A percentile compares a stretch with the other conserved stretches of the same genome.
phyloP scores from a whole-genome alignment of 345 rosid species.

The Pseudoturritis turrita region DNA sequence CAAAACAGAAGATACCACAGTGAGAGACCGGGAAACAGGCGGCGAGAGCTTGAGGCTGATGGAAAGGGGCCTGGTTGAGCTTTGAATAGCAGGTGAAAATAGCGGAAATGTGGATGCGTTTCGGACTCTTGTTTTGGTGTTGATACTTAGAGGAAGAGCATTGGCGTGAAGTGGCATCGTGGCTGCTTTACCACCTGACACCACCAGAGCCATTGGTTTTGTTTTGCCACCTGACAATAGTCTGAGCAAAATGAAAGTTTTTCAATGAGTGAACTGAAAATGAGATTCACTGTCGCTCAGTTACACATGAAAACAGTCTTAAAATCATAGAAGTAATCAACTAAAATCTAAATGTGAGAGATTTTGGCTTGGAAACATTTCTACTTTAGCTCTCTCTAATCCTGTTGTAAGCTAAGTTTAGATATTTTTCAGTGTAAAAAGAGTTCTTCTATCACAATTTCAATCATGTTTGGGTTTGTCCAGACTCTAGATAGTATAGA shows the following conservation, averaged over 20 bases:
- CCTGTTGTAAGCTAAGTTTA: neutral
- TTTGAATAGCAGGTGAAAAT: conserved; percentile 23
- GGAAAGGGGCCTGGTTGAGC: conserved; percentile 12
- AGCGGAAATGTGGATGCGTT: conserved; percentile 14
- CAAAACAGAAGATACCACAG: conserved; percentile 47
- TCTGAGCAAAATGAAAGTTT: neutral
- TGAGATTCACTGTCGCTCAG: neutral
- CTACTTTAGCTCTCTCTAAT: neutral
- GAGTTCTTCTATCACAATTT: neutral
- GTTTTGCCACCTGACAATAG: neutral
- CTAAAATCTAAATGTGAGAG: too few relatives aligned
- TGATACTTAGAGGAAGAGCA: conserved; percentile 25
- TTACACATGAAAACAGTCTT: neutral
- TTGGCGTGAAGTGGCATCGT: conserved; percentile 10
- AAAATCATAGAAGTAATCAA: neutral
- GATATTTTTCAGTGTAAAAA: neutral
- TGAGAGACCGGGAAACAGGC: conserved; percentile 26
- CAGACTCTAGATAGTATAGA: neutral
- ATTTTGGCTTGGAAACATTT: neutral
- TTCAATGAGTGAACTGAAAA: neutral
- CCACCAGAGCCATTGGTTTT: conserved; percentile 19
- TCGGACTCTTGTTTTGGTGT: conserved; percentile 17
- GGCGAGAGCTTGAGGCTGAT: conserved; percentile 31
- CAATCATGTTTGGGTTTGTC: neutral
- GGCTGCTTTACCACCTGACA: conserved; percentile 17